phyloP scores from a whole-genome alignment of 805 yeast genomes.

The Candida gorgasii region DNA sequence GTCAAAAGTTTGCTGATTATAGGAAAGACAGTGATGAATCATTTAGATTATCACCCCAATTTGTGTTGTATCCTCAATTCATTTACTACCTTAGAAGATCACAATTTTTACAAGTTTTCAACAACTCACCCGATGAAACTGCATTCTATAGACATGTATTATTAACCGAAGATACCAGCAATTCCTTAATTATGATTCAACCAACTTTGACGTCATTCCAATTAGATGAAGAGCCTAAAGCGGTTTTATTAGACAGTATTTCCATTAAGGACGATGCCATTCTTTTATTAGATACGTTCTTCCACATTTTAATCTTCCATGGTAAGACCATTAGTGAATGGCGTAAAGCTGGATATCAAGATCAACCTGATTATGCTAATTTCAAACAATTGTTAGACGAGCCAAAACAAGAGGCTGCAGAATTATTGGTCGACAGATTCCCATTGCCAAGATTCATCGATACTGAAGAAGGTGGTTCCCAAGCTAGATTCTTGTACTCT shows the following conservation, averaged over 20 bases:
- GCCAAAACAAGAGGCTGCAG: conserved; percentile 91
- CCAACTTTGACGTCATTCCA: conserved; percentile 48
- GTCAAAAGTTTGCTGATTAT: conserved; percentile 42
- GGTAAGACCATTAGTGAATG: conserved; percentile 95
- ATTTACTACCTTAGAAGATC: conserved; percentile 68
- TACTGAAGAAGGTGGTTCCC: conserved; percentile 76
- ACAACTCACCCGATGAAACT: conserved; percentile 74
- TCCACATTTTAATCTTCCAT: conserved; percentile 93
- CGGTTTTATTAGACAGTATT: conserved; percentile 63
- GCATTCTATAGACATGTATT: conserved; percentile 62
- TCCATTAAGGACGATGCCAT: conserved; percentile 61
- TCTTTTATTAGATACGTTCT: conserved; percentile 75
- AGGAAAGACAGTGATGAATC: conserved; percentile 47
- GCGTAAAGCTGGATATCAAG: conserved; percentile 95
- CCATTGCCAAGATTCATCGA: conserved; percentile 87
- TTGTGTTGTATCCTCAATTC: conserved; percentile 64
- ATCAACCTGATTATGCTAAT: conserved; percentile 84
- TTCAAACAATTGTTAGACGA: conserved; percentile 84
- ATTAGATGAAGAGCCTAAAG: conserved; percentile 49
- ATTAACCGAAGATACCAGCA: conserved; percentile 59
- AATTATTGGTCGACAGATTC: conserved; percentile 86
- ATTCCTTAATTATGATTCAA: conserved; percentile 67
- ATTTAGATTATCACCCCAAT: conserved; percentile 49
- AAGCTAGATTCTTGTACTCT: conserved; percentile 69
- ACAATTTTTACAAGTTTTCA: conserved; percentile 63